Conservation (phyloP, 2,329 filamentous ascomycete species). For the Acrodontium crateriforme region DNA sequence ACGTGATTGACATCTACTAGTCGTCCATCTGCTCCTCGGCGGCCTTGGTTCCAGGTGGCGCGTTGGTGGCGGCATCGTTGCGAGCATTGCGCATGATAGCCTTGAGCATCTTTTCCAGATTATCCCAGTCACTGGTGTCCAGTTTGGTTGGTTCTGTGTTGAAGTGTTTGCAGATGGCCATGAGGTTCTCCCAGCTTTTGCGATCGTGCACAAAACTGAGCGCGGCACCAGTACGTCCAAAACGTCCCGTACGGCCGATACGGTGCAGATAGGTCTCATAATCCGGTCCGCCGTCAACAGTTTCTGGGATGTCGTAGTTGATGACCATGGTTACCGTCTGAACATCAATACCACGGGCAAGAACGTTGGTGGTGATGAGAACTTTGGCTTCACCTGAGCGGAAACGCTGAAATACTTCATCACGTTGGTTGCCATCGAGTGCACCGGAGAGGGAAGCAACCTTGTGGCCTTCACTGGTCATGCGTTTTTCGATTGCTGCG, state of each 20-base stretch:
- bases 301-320: constrained; percentile 61
- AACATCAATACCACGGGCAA: constrained; percentile 89
- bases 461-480: constrained; percentile 80
- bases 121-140: constrained; percentile 79
- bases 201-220: constrained; percentile 89
- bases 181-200: constrained; percentile 65
- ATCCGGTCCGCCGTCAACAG: constrained; percentile 57
- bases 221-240: constrained; percentile 89
- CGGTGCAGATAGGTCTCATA: constrained; percentile 94
- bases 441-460: constrained; percentile 82
- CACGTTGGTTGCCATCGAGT: constrained; percentile 70
- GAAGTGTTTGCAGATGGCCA: constrained; percentile 68
- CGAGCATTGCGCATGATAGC: constrained; percentile 54
- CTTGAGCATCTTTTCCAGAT: constrained; percentile 71
- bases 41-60: no score
- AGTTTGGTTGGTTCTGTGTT: constrained; percentile 68
- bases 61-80: constrained; percentile 14
- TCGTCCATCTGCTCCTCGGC: no score
- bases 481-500: constrained; percentile 67
- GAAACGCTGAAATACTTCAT: constrained; percentile 75
- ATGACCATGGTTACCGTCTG: constrained; percentile 92
- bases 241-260: constrained; percentile 91
- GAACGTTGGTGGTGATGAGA: constrained; percentile 91
- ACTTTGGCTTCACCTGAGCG: constrained; percentile 80
- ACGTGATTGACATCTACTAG: no score